phyloP scores from a whole-genome alignment of 2,329 filamentous ascomycete species.

The Periglandula ipomoeae region DNA sequence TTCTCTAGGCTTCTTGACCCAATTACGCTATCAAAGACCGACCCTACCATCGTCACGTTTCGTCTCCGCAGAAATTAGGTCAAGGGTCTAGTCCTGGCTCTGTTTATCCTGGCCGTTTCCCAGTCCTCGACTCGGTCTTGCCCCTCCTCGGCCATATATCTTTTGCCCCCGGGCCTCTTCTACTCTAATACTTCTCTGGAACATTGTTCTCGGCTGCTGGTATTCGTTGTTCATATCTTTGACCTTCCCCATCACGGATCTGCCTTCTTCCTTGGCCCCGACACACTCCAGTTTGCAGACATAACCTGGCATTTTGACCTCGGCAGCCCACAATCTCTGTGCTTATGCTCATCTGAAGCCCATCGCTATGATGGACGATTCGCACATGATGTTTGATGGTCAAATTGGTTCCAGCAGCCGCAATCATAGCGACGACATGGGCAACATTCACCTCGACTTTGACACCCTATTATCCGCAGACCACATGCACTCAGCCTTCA shows the following conservation, averaged over 20 bases:
- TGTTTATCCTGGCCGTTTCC: background rate
- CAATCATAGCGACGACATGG: conserved; percentile 21
- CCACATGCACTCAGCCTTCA: conserved; percentile 18
- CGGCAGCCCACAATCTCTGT: background rate
- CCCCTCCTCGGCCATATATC: background rate
- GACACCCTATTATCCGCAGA: conserved; percentile 15
- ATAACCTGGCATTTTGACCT: background rate
- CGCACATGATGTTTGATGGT: conserved; percentile 14
- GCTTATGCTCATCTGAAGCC: background rate
- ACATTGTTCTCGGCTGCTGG: background rate
- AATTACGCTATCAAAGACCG: background rate
- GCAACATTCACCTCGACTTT: conserved; percentile 17
- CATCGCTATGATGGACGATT: conserved; percentile 14
- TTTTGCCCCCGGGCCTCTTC: background rate
- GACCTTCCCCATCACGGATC: background rate
- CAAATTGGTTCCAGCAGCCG: conserved; percentile 10
- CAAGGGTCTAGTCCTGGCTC: background rate
- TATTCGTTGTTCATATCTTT: background rate
- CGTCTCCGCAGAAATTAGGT: background rate
- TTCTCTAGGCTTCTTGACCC: too few species aligned
- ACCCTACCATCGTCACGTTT: background rate
- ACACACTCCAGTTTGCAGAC: background rate
- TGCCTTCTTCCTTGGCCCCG: background rate
- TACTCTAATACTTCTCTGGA: background rate
- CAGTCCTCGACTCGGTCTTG: background rate